Evolutionary conservation across 441 rosid species (phyloP).

Genomic region (Omphalea diandra): DNA sequence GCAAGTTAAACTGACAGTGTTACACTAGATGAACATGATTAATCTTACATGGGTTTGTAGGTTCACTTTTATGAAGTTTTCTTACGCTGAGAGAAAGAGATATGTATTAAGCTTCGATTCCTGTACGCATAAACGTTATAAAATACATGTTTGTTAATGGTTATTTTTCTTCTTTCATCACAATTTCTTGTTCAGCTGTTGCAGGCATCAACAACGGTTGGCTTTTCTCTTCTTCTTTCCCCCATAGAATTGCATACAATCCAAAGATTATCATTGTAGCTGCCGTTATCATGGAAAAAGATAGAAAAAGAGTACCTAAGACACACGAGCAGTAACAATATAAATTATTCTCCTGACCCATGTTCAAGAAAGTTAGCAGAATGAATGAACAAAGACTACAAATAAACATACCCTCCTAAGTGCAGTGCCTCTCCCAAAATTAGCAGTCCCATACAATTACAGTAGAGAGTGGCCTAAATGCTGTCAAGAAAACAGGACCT

Average conservation of each 20-base stretch:
- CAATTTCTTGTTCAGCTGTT: background rate
- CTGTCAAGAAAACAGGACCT: constrained; percentile 16
- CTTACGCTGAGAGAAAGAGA: too few species aligned
- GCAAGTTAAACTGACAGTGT: too few species aligned
- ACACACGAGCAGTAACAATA: too few species aligned
- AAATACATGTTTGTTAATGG: too few species aligned
- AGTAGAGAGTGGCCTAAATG: constrained; percentile 6
- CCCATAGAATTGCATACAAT: constrained; percentile 14
- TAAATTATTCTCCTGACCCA: background rate
- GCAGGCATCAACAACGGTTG: background rate
- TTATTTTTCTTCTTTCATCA: background rate
- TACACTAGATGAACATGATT: too few species aligned
- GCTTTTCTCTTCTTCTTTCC: background rate
- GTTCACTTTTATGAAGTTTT: too few species aligned
- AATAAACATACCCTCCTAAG: constrained; percentile 3
- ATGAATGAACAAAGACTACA: background rate
- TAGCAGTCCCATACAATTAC: background rate
- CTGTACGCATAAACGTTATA: too few species aligned
- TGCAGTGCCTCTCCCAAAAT: constrained; percentile 9
- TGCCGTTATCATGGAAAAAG: background rate
- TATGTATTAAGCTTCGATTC: too few species aligned
- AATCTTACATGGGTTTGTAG: too few species aligned
- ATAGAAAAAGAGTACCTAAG: background rate
- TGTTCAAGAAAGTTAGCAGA: background rate
- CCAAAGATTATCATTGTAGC: background rate